These are phyloP conservation scores for Candida vaughaniae DNA, from an alignment of 805 yeast genomes.

Conservation along the genomic window DNA sequence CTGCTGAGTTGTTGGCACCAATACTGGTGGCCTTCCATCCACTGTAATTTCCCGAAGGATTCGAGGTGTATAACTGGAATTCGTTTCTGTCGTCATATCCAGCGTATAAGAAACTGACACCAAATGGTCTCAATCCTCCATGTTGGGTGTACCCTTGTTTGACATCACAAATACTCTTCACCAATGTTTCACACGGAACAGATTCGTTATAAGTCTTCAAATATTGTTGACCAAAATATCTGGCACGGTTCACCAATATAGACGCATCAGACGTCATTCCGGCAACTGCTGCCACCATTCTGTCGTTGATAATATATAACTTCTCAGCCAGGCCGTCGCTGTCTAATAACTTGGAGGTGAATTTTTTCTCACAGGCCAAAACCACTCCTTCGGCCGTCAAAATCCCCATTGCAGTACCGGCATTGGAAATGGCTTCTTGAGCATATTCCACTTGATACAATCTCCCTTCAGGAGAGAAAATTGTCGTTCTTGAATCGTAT, in stretches of 20 bases:
- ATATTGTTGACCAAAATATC: constrained; percentile 80
- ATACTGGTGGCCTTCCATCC: constrained; percentile 99
- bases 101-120: constrained; percentile 94
- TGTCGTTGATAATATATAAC: constrained; percentile 79
- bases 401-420: constrained; percentile 80
- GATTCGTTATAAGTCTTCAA: constrained; percentile 86
- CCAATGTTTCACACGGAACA: constrained; percentile 89
- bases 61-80: constrained; percentile 90
- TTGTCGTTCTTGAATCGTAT: constrained; percentile 98
- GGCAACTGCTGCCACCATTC: constrained; percentile 90
- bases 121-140: constrained; percentile 98
- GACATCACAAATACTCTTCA: constrained; percentile 84
- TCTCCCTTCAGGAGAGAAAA: constrained; percentile 98
- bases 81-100: constrained; percentile 90
- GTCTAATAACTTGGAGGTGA: constrained; percentile 87
- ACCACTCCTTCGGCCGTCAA: constrained; percentile 85
- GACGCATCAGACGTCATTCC: constrained; percentile 98
- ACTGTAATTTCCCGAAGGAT: constrained; percentile 95
- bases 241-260: constrained; percentile 82
- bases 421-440: constrained; percentile 82
- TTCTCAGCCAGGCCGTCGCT: constrained; percentile 94
- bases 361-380: constrained; percentile 94
- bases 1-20: constrained; percentile 95
- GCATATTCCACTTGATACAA: constrained; percentile 97
- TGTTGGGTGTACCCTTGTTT: constrained; percentile 98